Percentiles rank a stretch among this genome's conserved stretches.
These are phyloP conservation scores for Puccinia coronata DNA, from an alignment of 1,284 basidiomycete species.

Conservation along the genomic window DNA sequence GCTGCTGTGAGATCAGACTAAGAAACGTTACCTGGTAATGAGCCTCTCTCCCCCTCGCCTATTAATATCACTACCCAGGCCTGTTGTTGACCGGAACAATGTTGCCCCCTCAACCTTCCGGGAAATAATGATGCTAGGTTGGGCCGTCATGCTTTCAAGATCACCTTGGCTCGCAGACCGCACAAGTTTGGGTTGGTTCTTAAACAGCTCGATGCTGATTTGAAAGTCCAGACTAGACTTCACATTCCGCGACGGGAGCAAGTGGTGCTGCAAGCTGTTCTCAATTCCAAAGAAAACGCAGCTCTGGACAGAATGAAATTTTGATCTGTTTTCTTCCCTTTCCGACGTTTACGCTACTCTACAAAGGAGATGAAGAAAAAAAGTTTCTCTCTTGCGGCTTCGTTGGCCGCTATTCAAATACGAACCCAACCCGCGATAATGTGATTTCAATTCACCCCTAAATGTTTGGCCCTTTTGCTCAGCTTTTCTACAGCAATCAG, in stretches of 20 bases:
- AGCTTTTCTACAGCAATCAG: too few species aligned
- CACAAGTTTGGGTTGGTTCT: slow-evolving; percentile 23
- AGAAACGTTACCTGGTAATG: slow-evolving; percentile 25
- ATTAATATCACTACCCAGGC: background rate
- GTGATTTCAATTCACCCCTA: too few species aligned
- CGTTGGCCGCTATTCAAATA: too few species aligned
- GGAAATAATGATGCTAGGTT: slow-evolving; percentile 14
- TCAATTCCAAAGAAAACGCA: slow-evolving; percentile 22
- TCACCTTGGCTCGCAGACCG: slow-evolving; percentile 6
- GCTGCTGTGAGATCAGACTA: slow-evolving; percentile 20
- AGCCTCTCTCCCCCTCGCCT: background rate
- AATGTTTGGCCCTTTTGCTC: too few species aligned
- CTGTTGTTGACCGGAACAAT: background rate
- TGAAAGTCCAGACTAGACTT: slow-evolving; percentile 5
- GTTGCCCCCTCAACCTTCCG: background rate
- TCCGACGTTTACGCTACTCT: too few species aligned
- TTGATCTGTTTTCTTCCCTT: slow-evolving; percentile 5
- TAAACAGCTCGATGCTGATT: slow-evolving; percentile 21
- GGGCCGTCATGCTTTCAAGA: slow-evolving; percentile 32
- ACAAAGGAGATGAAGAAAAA: too few species aligned
- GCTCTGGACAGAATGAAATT: slow-evolving; percentile 5
- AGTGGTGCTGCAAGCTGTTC: background rate
- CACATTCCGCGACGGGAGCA: background rate
- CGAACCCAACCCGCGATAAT: too few species aligned
- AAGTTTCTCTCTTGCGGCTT: too few species aligned